Percentiles rank a stretch among this genome's conserved stretches.
Evolutionary conservation across 2,329 filamentous ascomycete genomes (phyloP).

Genomic region (Fusarium stilboides): DNA sequence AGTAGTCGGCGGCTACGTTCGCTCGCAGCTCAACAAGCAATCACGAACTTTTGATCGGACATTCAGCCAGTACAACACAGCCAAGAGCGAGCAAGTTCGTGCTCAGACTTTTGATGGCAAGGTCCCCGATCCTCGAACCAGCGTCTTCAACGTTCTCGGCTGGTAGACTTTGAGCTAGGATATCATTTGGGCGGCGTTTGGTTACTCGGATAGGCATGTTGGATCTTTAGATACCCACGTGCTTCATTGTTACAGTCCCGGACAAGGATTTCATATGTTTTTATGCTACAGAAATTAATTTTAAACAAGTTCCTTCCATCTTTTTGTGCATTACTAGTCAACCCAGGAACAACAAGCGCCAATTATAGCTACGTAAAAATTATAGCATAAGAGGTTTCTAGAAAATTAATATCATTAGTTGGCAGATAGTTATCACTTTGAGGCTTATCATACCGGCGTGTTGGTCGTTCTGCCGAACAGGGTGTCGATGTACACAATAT

Average conservation of each 20-base stretch:
- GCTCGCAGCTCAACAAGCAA: conserved; percentile 35
- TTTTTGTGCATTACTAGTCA: too few relatives aligned
- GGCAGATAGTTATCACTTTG: too few relatives aligned
- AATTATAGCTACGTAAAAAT: too few relatives aligned
- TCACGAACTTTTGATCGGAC: conserved; percentile 43
- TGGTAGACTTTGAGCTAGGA: conserved; percentile 18
- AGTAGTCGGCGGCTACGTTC: conserved; percentile 30
- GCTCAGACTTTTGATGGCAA: conserved; percentile 18
- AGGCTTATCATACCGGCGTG: too few relatives aligned
- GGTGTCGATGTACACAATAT: too few relatives aligned
- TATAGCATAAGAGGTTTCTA: too few relatives aligned
- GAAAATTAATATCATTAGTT: too few relatives aligned
- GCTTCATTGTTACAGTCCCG: not conserved
- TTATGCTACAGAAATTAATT: too few relatives aligned
- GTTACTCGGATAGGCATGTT: conserved; percentile 15
- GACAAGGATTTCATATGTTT: too few relatives aligned
- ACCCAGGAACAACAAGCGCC: too few relatives aligned
- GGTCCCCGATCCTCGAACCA: conserved; percentile 9
- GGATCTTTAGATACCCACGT: not conserved
- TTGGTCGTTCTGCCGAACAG: too few relatives aligned
- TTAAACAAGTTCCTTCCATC: too few relatives aligned
- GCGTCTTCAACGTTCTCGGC: conserved; percentile 29
- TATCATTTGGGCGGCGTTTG: conserved; percentile 27
- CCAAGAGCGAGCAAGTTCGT: conserved; percentile 42
- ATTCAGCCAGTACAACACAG: conserved; percentile 45